Evolutionary conservation across 1,139 yeast species (phyloP), one percentile per base, ranked within the genome.

Genomic region (Candida glucosophila): DNA sequence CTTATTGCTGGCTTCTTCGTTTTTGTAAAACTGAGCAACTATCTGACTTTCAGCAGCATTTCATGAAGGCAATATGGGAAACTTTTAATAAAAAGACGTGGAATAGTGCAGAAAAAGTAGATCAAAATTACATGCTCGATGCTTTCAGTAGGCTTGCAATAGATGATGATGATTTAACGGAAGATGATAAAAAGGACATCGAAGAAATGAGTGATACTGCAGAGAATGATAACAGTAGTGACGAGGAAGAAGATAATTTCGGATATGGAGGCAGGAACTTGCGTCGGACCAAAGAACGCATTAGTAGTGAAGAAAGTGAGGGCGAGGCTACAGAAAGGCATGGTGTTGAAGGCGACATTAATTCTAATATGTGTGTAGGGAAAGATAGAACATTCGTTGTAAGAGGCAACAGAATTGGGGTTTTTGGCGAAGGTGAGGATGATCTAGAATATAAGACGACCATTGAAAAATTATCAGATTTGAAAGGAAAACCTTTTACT

Each of bases 351-450:
- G n/a, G n/a, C 13, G 56, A 63, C 28, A 58, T 66, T 37, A 81
- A 81, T 46, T 67, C 74, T 27, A 74, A 73, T 16, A 60, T 86
- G 37, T 75, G 81, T 1, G 76, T 83, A 11, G 90, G 94, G 1
- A 76, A 75, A 36, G 77, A 81, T 43, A 64, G 92, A 19, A 67
- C 93, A 0, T 86, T 68, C 47, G 90, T 86, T 16, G 76, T 80
- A 0, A 70, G 93, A 37, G 94, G 88, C 6, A 60, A 82, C 47
- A 74, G 72, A 39, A 60, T 86, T 29, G 95, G 95, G 13, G 88
- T 86, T 5, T 83, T 83, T 54, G 75, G 67, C 41, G 70, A 76
- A 15, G 65, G 66, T 16, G 68, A 60, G 8, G 61, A 58, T 15
- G 67, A 67, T 27, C 52, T 85, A 23, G 68, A 73, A 31, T 85